Evolutionary conservation across 2,329 filamentous ascomycete genomes (phyloP).

Genomic region (Monosporascus sp.): DNA sequence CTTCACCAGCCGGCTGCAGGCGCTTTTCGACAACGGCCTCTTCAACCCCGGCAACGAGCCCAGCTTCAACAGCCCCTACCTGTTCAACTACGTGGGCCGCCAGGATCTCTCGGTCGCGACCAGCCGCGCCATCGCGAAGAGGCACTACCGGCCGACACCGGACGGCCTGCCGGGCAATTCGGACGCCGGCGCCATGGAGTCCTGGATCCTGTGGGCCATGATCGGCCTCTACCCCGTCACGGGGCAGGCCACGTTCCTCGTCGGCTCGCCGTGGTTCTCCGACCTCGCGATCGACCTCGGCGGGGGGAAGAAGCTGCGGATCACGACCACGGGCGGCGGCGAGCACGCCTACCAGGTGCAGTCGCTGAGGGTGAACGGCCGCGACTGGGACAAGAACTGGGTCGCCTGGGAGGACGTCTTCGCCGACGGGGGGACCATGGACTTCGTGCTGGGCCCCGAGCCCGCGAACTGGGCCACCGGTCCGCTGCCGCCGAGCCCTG

Average conservation of each 20-base stretch:
- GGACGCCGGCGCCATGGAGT: slow-evolving; percentile 70
- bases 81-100: slow-evolving; percentile 63
- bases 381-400: slow-evolving; percentile 60
- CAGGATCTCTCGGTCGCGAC: slow-evolving; percentile 57
- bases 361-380: slow-evolving; percentile 60
- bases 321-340: slow-evolving; percentile 48
- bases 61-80: slow-evolving; percentile 61
- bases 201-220: slow-evolving; percentile 65
- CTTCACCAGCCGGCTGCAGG: slow-evolving; percentile 56
- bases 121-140: slow-evolving; percentile 54
- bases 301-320: slow-evolving; percentile 45
- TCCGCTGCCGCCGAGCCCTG: slow-evolving; percentile 57
- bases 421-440: slow-evolving; percentile 55
- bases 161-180: slow-evolving; percentile 63
- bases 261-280: slow-evolving; percentile 59
- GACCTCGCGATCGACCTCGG: slow-evolving; percentile 56
- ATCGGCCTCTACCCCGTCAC: slow-evolving; percentile 65
- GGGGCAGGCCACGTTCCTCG: slow-evolving; percentile 62
- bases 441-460: slow-evolving; percentile 56
- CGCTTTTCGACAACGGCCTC: slow-evolving; percentile 54
- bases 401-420: slow-evolving; percentile 64
- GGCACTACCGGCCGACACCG: slow-evolving; percentile 51
- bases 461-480: slow-evolving; percentile 55
- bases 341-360: slow-evolving; percentile 57
- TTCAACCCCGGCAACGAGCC: slow-evolving; percentile 68